Conservation (phyloP, 78 protist genomes). For the Dictyostelium firmibasis region DNA sequence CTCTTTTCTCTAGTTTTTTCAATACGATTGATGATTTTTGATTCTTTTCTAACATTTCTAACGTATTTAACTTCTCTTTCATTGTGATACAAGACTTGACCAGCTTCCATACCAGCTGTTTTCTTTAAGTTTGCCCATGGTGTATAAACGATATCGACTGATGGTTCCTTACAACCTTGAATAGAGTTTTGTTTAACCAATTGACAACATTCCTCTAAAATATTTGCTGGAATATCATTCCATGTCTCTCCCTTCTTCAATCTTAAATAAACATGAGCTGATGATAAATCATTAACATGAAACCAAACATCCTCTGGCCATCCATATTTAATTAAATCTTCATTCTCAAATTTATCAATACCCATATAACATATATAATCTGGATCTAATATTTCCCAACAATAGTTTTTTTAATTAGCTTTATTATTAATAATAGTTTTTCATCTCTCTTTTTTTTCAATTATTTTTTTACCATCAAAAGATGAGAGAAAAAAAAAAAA, state of each 20-base stretch:
- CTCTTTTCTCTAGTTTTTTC: conserved; percentile 70
- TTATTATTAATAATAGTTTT: background rate
- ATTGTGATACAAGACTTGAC: conserved; percentile 92
- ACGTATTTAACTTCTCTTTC: conserved; percentile 14
- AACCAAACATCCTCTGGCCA: conserved; percentile 95
- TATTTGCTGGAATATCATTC: conserved; percentile 86
- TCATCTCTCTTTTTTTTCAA: background rate
- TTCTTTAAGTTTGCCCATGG: conserved; percentile 94
- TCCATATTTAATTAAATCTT: conserved; percentile 93
- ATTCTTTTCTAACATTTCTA: conserved; percentile 29
- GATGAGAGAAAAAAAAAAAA: too few species aligned
- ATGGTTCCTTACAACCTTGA: conserved; percentile 89
- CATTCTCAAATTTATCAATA: conserved; percentile 95
- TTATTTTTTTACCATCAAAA: background rate
- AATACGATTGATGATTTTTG: conserved; percentile 53
- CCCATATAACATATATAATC: conserved; percentile 87
- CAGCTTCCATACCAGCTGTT: conserved; percentile 93
- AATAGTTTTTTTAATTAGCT: too few species aligned
- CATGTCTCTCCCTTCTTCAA: conserved; percentile 75
- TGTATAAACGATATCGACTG: conserved; percentile 91
- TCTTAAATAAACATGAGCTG: conserved; percentile 98
- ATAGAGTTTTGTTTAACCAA: conserved; percentile 94
- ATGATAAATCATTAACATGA: conserved; percentile 95
- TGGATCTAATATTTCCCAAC: conserved; percentile 27
- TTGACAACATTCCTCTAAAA: conserved; percentile 94